Conservation (phyloP, 345 rosid genomes). For the Lepidium africanum region DNA sequence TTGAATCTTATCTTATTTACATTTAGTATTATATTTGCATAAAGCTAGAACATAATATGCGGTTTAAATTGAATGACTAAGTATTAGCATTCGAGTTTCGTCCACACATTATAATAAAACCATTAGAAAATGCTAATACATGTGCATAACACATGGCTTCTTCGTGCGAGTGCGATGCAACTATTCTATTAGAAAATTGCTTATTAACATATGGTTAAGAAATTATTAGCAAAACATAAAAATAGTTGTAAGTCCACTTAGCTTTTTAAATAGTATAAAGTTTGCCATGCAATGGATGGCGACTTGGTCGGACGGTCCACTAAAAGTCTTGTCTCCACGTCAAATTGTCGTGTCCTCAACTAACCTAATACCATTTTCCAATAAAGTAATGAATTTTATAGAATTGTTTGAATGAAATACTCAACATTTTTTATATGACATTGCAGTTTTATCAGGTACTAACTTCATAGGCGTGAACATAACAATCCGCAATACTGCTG, state of each 20-base stretch:
- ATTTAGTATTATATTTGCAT: not conserved
- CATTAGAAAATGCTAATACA: not conserved
- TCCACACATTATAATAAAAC: not conserved
- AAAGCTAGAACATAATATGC: not conserved
- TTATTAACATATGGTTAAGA: not conserved
- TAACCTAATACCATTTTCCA: constrained; percentile 15
- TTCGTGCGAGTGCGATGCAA: constrained; percentile 16
- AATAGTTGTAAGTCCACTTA: not conserved
- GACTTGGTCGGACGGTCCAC: constrained; percentile 26
- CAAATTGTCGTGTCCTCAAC: constrained; percentile 22
- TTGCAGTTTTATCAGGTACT: constrained; percentile 59
- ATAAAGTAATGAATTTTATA: not conserved
- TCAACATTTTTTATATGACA: not conserved
- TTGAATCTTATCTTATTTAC: not conserved
- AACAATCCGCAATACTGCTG: constrained; percentile 87
- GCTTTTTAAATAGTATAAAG: not conserved
- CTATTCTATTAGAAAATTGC: not conserved
- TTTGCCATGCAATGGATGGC: constrained; percentile 20
- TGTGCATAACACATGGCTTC: constrained; percentile 17
- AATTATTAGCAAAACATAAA: not conserved
- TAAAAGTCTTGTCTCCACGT: constrained; percentile 20
- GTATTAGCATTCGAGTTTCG: not conserved
- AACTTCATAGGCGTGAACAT: constrained; percentile 74
- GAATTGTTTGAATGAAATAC: not conserved
- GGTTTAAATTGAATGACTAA: not conserved